A percentile compares a stretch with the other conserved stretches of the same genome.
Conservation (phyloP, 345 rosid genomes). For the Triadica sebifera region DNA sequence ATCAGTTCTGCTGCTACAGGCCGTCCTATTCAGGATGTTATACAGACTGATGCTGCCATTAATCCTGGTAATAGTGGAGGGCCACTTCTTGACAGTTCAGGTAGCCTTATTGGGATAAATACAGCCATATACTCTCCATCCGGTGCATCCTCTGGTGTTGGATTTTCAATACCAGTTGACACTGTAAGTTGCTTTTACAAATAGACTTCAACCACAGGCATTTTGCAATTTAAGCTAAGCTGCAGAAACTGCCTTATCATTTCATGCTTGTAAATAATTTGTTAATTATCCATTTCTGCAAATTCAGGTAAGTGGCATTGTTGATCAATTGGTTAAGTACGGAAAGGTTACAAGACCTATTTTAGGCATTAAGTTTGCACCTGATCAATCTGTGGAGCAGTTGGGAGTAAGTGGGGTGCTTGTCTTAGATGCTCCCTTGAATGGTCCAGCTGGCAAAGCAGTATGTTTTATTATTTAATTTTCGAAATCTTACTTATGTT, state of each 20-base stretch:
- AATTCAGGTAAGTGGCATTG: constrained; percentile 82
- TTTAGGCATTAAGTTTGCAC: constrained; percentile 94
- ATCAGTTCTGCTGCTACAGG: constrained; percentile 98
- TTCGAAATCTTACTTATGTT: constrained; percentile 22
- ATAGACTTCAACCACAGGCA: background rate
- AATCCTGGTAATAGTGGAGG: constrained; percentile 99
- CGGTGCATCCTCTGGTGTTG: constrained; percentile 98
- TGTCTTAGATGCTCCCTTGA: constrained; percentile 83
- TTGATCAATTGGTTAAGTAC: constrained; percentile 81
- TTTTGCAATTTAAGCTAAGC: background rate
- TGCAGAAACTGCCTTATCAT: background rate
- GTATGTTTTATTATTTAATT: constrained; percentile 36
- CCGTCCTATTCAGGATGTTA: constrained; percentile 97
- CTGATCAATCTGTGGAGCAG: constrained; percentile 95
- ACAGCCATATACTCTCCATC: constrained; percentile 98
- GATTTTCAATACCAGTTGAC: constrained; percentile 96
- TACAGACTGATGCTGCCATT: constrained; percentile 97
- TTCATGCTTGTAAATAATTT: constrained; percentile 7
- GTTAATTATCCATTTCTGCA: constrained; percentile 8
- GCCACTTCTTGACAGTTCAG: constrained; percentile 92
- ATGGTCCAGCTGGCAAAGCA: constrained; percentile 98
- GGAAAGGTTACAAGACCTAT: constrained; percentile 95
- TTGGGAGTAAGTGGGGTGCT: constrained; percentile 98
- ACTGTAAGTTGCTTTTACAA: constrained; percentile 56
- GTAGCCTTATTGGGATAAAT: constrained; percentile 86